These are phyloP conservation scores for Microbotryum silenes-acaulis DNA, from an alignment of 1,284 basidiomycete species.

Conservation along the genomic window DNA sequence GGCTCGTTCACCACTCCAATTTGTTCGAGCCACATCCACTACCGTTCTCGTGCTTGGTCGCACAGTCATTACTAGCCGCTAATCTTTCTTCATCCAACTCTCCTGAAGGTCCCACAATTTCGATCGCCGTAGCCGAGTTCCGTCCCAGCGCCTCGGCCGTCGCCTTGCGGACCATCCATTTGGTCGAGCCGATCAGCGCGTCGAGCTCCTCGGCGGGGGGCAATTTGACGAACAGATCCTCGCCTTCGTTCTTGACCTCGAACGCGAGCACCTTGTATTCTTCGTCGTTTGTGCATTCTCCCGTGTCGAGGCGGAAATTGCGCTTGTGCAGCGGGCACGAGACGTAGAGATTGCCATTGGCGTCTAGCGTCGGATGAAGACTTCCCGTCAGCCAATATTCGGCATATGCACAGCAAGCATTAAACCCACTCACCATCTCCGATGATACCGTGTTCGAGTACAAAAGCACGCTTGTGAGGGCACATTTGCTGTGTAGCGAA, in stretches of 20 bases:
- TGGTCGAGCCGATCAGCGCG: conserved; percentile 56
- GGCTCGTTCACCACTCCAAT: conserved; percentile 16
- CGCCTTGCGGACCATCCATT: conserved; percentile 55
- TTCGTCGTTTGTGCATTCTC: conserved; percentile 56
- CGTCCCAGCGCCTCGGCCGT: conserved; percentile 48
- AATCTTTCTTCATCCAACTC: conserved; percentile 17
- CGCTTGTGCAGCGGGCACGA: conserved; percentile 46
- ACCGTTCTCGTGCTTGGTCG: conserved; percentile 11
- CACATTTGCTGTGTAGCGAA: conserved; percentile 61
- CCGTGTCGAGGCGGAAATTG: conserved; percentile 56
- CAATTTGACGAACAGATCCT: conserved; percentile 51
- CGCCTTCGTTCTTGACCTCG: conserved; percentile 49
- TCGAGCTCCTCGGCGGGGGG: conserved; percentile 56
- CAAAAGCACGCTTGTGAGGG: conserved; percentile 60
- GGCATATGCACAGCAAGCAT: conserved; percentile 41
- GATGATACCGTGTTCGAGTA: conserved; percentile 57
- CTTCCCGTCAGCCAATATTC: neutral
- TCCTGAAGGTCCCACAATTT: conserved; percentile 43
- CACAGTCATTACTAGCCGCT: conserved; percentile 12
- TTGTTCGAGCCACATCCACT: conserved; percentile 7
- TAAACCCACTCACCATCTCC: conserved; percentile 39
- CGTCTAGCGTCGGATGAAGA: neutral
- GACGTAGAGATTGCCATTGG: conserved; percentile 28
- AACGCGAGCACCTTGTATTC: conserved; percentile 62
- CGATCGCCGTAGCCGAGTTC: conserved; percentile 45